Evolutionary conservation across 164 flowering plant species (phyloP), one percentile per base, ranked within the genome.

Genomic region (Houttuynia cordata): DNA sequence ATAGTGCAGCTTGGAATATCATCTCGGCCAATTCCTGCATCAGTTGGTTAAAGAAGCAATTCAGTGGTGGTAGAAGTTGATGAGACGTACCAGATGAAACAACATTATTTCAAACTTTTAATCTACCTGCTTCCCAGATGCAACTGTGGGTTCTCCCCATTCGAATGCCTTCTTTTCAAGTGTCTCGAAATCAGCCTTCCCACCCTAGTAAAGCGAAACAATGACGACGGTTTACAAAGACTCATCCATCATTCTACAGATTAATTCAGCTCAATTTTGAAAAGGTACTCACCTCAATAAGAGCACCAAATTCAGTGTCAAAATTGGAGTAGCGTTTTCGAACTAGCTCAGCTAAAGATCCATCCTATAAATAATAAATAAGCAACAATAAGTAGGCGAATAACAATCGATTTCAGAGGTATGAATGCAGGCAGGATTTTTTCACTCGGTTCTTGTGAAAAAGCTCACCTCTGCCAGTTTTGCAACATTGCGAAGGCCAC

Each of bases 1-100:
- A 92, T 53, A 92, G 17, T 22, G 87, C 93, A 58, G 96, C 81
- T 34, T 85, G 96, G 75, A 92, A 86, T 47, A 92, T 74, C 97
- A 92, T 87, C 86, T 92, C 98, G 0, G 97, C 97, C 45, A 92
- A 82, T 68, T 92, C 98, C 97, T 92, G 96, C 74, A 78, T 68
- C 61, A 53, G 15, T 20, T 7, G 1, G 7, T 10, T n/a, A 12
- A 8, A 21, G 21, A 13, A 19, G 17, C 15, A 14, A 9, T 14
- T 45, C 24, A 24, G 20, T 39, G 24, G 45, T 24, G n/a, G n/a
- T n/a, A n/a, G n/a, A n/a, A n/a, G n/a, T n/a, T n/a, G n/a, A n/a
- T n/a, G 8, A 21, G 23, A 13, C 8, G 34, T 42, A 47, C 18
- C 40, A 56, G 24, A 14, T 18, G 42, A 1, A 51, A 9, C 8